Evolutionary conservation across 805 yeast genomes (phyloP).

Genomic region (Hanseniaspora vineae): DNA sequence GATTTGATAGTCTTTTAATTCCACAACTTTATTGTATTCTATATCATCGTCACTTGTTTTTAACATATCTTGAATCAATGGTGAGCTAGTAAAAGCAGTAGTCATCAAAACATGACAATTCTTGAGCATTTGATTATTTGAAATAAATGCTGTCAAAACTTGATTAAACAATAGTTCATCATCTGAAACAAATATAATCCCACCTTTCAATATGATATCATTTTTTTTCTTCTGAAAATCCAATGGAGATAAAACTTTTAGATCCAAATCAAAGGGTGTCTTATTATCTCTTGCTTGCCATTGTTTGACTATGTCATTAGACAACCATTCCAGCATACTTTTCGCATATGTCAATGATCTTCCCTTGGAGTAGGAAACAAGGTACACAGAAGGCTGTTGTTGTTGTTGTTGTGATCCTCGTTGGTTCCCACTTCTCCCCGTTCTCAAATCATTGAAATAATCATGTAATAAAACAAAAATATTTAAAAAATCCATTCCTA

Average conservation of each 20-base stretch:
- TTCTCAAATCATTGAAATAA: constrained; percentile 32
- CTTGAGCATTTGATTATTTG: background rate
- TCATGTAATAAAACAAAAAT: constrained; percentile 61
- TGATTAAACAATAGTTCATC: constrained; percentile 2
- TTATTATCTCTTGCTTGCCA: constrained; percentile 53
- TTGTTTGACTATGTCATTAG: constrained; percentile 66
- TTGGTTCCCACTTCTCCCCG: constrained; percentile 14
- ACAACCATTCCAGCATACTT: constrained; percentile 93
- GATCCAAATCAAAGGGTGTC: constrained; percentile 62
- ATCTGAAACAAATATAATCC: constrained; percentile 5
- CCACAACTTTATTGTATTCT: background rate
- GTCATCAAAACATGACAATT: background rate
- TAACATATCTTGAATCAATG: background rate
- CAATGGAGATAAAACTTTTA: constrained; percentile 42
- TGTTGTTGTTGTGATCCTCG: background rate
- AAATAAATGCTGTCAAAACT: background rate
- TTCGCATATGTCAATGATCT: constrained; percentile 70
- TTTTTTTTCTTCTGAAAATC: constrained; percentile 30
- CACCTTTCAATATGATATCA: constrained; percentile 21
- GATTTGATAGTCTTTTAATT: background rate
- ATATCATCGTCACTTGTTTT: background rate
- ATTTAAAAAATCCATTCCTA: constrained; percentile 74
- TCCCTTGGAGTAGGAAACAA: constrained; percentile 69
- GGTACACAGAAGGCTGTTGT: constrained; percentile 45
- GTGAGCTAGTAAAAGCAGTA: background rate